Conservation (phyloP, 768 basidiomycete species). For the Auriscalpium orientale region DNA sequence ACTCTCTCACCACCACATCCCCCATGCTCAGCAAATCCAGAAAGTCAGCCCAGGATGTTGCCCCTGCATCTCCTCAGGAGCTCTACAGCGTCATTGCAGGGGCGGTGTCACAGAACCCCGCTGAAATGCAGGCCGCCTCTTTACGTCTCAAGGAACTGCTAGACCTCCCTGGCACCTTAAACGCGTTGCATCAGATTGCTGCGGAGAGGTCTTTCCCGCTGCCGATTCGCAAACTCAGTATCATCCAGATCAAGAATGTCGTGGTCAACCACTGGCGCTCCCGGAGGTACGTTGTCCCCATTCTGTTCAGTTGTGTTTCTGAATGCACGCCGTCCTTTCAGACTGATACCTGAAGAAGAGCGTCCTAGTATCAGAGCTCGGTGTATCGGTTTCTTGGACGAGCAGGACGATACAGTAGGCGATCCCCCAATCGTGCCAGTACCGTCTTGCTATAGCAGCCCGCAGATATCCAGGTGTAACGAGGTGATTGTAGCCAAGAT, state of each 20-base stretch:
- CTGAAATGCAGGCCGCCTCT: constrained; percentile 38
- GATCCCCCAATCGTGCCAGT: neutral
- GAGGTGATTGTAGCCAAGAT: constrained; percentile 69
- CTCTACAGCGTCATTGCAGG: constrained; percentile 57
- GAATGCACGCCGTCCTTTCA: constrained; percentile 23
- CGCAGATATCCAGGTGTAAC: constrained; percentile 73
- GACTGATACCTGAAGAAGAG: constrained; percentile 64
- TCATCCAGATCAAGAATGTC: constrained; percentile 86
- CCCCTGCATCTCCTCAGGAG: constrained; percentile 40
- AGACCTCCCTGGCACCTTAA: constrained; percentile 62
- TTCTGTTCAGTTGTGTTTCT: neutral
- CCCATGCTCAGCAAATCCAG: neutral
- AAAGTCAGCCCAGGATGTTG: neutral
- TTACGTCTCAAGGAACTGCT: constrained; percentile 61
- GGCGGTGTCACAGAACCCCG: constrained; percentile 69
- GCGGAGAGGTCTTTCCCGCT: constrained; percentile 51
- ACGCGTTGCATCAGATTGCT: constrained; percentile 69
- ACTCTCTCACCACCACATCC: neutral
- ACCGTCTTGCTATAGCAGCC: constrained; percentile 6
- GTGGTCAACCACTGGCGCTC: constrained; percentile 71
- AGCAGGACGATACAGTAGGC: constrained; percentile 67
- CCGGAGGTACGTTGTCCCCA: constrained; percentile 42
- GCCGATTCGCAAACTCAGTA: constrained; percentile 67
- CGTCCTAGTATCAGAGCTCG: constrained; percentile 56
- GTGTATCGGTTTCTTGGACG: constrained; percentile 62